These are phyloP conservation scores for Blastobotrys ciferrii DNA, from an alignment of 1,139 yeast genomes.

Conservation along the genomic window DNA sequence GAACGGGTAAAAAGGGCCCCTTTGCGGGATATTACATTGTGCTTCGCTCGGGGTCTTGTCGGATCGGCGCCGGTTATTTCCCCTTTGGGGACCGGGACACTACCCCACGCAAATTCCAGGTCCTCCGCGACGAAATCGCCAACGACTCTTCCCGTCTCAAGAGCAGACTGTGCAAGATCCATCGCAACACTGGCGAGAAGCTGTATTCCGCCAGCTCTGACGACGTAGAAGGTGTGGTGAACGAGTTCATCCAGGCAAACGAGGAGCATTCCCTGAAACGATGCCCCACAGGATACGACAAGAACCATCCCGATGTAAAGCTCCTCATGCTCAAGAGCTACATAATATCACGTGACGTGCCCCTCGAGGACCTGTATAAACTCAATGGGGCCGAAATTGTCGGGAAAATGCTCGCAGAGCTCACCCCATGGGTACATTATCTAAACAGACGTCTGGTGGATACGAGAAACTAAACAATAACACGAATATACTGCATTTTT, in stretches of 20 bases:
- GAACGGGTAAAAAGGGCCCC: slow-evolving; percentile 25
- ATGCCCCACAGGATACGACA: slow-evolving; percentile 10
- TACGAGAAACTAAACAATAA: not conserved
- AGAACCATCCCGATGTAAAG: slow-evolving; percentile 9
- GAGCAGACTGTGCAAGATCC: slow-evolving; percentile 15
- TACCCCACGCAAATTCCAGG: slow-evolving; percentile 12
- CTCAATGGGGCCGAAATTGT: slow-evolving; percentile 2
- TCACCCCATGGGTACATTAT: slow-evolving; percentile 13
- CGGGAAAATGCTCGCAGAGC: slow-evolving; percentile 10
- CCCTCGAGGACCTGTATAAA: slow-evolving; percentile 1
- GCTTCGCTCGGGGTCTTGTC: slow-evolving; percentile 21
- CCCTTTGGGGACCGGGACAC: slow-evolving; percentile 18
- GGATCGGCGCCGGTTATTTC: slow-evolving; percentile 17
- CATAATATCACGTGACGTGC: slow-evolving; percentile 1
- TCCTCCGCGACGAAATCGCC: slow-evolving; percentile 15
- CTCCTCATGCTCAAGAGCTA: slow-evolving; percentile 11
- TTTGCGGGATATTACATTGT: slow-evolving; percentile 27
- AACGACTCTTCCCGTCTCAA: slow-evolving; percentile 10
- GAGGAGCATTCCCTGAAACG: slow-evolving; percentile 11
- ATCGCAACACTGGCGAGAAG: slow-evolving; percentile 14
- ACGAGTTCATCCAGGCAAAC: slow-evolving; percentile 15
- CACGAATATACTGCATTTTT: too few relatives aligned
- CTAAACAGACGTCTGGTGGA: slow-evolving; percentile 7
- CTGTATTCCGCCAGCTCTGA: slow-evolving; percentile 11
- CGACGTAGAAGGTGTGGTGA: slow-evolving; percentile 15